These are phyloP conservation scores for Candida insectalens DNA, from an alignment of 805 yeast genomes.

Conservation along the genomic window DNA sequence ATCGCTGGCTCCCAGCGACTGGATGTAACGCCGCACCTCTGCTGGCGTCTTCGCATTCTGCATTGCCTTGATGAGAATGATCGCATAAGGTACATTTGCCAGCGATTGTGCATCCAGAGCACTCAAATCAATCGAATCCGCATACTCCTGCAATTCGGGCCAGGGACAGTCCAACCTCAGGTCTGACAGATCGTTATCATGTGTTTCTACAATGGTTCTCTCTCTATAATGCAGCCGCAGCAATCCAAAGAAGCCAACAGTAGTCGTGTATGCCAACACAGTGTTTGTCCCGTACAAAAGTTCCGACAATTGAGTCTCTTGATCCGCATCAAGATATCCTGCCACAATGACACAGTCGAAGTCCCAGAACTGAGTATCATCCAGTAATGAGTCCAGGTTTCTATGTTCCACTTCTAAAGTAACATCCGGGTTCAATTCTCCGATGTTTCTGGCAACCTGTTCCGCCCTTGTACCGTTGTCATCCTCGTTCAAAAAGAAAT, in stretches of 20 bases:
- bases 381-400: neutral
- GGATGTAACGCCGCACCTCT: constrained; percentile 12
- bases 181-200: constrained; percentile 50
- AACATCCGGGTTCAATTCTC: constrained; percentile 55
- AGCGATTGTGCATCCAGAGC: constrained; percentile 32
- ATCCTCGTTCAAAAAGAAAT: constrained; percentile 47
- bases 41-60: constrained; percentile 13
- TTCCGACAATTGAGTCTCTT: constrained; percentile 17
- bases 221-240: constrained; percentile 44
- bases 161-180: constrained; percentile 63
- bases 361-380: constrained; percentile 5
- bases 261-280: constrained; percentile 43
- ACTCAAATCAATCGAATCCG: constrained; percentile 41
- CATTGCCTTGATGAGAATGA: constrained; percentile 48
- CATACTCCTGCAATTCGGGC: constrained; percentile 48
- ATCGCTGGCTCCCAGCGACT: constrained; percentile 13
- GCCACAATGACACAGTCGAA: constrained; percentile 40
- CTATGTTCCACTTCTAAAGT: constrained; percentile 22
- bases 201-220: constrained; percentile 67
- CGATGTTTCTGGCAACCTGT: constrained; percentile 30
- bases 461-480: constrained; percentile 36
- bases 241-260: constrained; percentile 60
- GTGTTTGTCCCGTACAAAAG: constrained; percentile 33
- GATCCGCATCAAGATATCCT: constrained; percentile 4
- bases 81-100: constrained; percentile 62